Percentiles rank a stretch among this genome's conserved stretches.
phyloP scores from a whole-genome alignment of 805 yeast genomes.

The Crinitomyces ghanaensis region DNA sequence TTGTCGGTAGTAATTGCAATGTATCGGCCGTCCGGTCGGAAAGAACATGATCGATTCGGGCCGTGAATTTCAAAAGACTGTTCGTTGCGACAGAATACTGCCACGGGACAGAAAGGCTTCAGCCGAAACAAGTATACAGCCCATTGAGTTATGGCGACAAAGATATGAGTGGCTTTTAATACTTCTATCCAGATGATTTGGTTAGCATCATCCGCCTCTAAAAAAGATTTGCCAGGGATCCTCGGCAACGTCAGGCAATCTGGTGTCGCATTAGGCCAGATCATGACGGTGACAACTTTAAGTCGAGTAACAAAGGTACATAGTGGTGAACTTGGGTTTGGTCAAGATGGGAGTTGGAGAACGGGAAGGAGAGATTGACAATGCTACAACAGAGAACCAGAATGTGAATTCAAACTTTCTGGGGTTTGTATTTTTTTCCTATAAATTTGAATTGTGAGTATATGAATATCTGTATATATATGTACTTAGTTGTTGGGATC shows the following conservation, averaged over 20 bases:
- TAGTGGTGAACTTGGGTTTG: background rate
- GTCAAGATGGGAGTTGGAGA: background rate
- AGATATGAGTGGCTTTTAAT: constrained; percentile 22
- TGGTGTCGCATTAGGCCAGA: constrained; percentile 7
- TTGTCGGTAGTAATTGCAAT: constrained; percentile 19
- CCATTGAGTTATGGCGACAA: constrained; percentile 28
- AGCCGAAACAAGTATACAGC: constrained; percentile 31
- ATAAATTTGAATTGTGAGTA: too few species aligned
- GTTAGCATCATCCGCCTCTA: background rate
- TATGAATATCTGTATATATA: too few species aligned
- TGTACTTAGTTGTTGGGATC: too few species aligned
- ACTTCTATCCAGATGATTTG: constrained; percentile 24
- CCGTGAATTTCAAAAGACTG: constrained; percentile 40
- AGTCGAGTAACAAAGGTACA: too few species aligned
- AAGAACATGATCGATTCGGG: constrained; percentile 28
- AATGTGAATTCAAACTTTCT: too few species aligned
- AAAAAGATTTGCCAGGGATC: background rate
- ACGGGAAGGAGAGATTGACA: too few species aligned
- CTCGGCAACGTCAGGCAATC: constrained; percentile 2
- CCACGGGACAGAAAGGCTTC: constrained; percentile 36
- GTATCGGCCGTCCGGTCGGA: constrained; percentile 35
- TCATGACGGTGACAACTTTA: constrained; percentile 1
- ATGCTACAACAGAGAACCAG: too few species aligned
- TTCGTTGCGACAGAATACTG: constrained; percentile 35
- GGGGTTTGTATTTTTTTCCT: too few species aligned